Evolutionary conservation across 352 stramenopile genomes (phyloP).

Genomic region (Plasmopara muralis): DNA sequence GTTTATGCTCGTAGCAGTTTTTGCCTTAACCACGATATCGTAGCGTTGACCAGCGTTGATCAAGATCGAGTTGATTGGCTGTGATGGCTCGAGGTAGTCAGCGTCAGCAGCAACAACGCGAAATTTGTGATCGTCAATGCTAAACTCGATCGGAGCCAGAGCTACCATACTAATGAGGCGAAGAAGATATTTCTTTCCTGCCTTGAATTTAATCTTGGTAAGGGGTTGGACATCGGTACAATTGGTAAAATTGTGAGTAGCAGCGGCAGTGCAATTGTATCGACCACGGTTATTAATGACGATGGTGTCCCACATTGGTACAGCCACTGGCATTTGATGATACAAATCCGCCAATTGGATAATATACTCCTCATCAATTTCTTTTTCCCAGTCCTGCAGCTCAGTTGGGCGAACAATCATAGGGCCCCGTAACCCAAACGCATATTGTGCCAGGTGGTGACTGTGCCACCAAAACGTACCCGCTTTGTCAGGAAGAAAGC

Average conservation of each 20-base stretch:
- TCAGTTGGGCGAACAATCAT: conserved; percentile 22
- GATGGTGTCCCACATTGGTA: conserved; percentile 27
- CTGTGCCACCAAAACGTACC: conserved; percentile 38
- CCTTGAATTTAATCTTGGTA: conserved; percentile 20
- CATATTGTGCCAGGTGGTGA: conserved; percentile 27
- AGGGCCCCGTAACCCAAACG: conserved; percentile 27
- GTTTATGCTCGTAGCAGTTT: not conserved
- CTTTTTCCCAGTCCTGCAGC: conserved; percentile 11
- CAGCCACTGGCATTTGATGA: conserved; percentile 9
- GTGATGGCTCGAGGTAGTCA: conserved; percentile 1
- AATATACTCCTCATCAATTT: conserved; percentile 22
- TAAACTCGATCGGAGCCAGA: conserved; percentile 30
- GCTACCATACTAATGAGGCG: conserved; percentile 36
- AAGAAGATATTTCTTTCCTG: conserved; percentile 28
- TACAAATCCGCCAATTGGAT: conserved; percentile 31
- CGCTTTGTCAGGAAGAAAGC: conserved; percentile 23
- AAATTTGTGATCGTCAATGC: conserved; percentile 34
- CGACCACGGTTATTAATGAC: conserved; percentile 35
- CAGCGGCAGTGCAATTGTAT: conserved; percentile 29
- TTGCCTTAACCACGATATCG: conserved; percentile 27
- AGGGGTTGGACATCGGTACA: conserved; percentile 20
- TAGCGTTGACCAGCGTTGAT: conserved; percentile 31
- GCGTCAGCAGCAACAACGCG: conserved; percentile 28
- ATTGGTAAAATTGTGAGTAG: conserved; percentile 9
- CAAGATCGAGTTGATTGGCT: conserved; percentile 21